Base-by-base conservation (phyloP, 148 eudicot genomes). In the Spergularia marina region DNA sequence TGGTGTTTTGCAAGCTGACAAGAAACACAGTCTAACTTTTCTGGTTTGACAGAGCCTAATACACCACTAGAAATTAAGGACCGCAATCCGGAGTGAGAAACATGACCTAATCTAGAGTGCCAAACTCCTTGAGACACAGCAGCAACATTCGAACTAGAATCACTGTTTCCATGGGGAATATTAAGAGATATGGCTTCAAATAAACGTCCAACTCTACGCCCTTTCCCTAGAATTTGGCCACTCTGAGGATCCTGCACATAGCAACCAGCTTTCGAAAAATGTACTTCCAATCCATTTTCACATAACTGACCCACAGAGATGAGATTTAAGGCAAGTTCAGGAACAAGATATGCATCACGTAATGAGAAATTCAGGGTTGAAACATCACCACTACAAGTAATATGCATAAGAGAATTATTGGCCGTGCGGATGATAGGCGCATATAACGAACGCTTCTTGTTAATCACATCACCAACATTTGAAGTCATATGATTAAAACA, bases 221-320 rank as follows among this genome's bases (percentile, higher is more conserved):
- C 25, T 23, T 23, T 23, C 25, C 25, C 25, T 23, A 23, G 25
- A 23, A 23, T 23, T 23, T 23, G 25, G 25, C 25, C 25, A 23
- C 25, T 23, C 25, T 23, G 25, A 23, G 25, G 25, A 23, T 23
- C 25, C 25, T 23, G 25, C 25, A 23, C 80, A 77, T 8, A 34
- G 51, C 75, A 77, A 64, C 76, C 64, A 40, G 10, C 2, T 2
- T 40, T 20, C n/a, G 57, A 62, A 30, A 79, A 73, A 5, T 44
- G 20, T 5, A 79, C 25, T 4, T 72, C 71, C 4, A 54, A 57
- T 10, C 77, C 73, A 58, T 66, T 59, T 14, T 77, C 67, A 66
- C 81, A 79, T 18, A 78, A 23, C 13, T 78, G 71, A 36, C 80
- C 77, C 25, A 73, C 30, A 30, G 67, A 79, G 12, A 79, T 57